Conservation (phyloP, 106 monocot species). For the Platanthera guangdongensis region DNA sequence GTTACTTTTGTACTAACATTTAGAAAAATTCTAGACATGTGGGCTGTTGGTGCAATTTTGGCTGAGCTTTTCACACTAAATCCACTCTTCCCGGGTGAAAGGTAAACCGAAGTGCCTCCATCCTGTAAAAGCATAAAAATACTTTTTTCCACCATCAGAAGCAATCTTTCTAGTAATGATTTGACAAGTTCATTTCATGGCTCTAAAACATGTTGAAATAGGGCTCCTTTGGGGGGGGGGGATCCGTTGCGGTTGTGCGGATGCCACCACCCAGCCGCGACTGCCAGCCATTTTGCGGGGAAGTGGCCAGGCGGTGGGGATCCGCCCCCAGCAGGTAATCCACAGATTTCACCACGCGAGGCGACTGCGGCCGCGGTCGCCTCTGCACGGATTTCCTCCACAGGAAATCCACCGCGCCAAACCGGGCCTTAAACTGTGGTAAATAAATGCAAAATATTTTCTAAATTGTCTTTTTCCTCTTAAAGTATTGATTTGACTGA, state of each 20-base stretch:
- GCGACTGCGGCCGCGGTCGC: too few relatives aligned
- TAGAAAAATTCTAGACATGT: slow-evolving; percentile 57
- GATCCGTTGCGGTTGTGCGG: too few relatives aligned
- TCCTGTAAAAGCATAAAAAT: not conserved
- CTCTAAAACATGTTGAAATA: not conserved
- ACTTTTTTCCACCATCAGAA: not conserved
- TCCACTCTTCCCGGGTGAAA: slow-evolving; percentile 92
- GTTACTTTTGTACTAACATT: not conserved
- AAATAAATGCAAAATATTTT: not conserved
- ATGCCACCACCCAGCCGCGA: too few relatives aligned
- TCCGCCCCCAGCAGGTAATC: too few relatives aligned
- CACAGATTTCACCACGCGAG: too few relatives aligned
- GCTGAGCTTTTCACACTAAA: slow-evolving; percentile 75
- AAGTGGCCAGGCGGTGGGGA: too few relatives aligned
- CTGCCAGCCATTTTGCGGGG: too few relatives aligned
- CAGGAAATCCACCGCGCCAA: too few relatives aligned
- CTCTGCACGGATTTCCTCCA: too few relatives aligned
- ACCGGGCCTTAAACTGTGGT: not conserved
- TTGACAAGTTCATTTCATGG: not conserved
- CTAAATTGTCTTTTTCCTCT: not conserved
- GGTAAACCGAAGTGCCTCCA: slow-evolving; percentile 21
- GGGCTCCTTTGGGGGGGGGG: too few relatives aligned
- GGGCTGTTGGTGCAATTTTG: slow-evolving; percentile 89
- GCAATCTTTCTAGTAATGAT: not conserved
- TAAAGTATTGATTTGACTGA: not conserved